Evolutionary conservation across 2,329 filamentous ascomycete species (phyloP).

Genomic region (Exophiala alcalophila): DNA sequence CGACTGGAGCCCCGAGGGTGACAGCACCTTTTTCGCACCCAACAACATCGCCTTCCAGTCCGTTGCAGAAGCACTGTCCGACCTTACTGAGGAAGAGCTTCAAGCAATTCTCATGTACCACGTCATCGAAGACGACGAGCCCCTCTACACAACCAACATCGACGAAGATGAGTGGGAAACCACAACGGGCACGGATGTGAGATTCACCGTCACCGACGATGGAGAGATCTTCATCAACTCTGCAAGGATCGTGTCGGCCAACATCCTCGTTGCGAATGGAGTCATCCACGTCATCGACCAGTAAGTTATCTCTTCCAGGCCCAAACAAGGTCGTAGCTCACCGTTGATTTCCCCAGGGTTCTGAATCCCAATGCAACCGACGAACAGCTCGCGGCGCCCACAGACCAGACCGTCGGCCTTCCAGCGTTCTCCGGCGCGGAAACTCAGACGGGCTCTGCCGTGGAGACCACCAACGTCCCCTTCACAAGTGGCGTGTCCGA

Average conservation of each 20-base stretch:
- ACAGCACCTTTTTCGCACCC: slow-evolving; percentile 65
- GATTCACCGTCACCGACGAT: slow-evolving; percentile 48
- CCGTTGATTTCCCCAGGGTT: no score
- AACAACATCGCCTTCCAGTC: slow-evolving; percentile 59
- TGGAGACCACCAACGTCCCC: no score
- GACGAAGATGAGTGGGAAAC: slow-evolving; percentile 39
- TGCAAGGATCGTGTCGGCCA: slow-evolving; percentile 49
- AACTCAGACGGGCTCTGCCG: no score
- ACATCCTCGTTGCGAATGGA: slow-evolving; percentile 54
- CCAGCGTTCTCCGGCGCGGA: no score
- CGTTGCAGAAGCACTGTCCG: slow-evolving; percentile 53
- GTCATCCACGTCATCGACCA: slow-evolving; percentile 60
- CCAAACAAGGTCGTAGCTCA: no score
- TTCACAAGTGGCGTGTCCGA: no score
- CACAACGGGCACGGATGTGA: slow-evolving; percentile 50
- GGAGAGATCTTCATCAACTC: slow-evolving; percentile 50
- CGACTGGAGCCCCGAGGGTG: slow-evolving; percentile 28
- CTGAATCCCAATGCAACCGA: no score
- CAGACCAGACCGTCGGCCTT: no score
- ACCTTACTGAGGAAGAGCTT: slow-evolving; percentile 50
- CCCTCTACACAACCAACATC: slow-evolving; percentile 54
- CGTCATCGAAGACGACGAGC: slow-evolving; percentile 52
- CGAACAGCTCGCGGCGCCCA: no score
- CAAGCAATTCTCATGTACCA: slow-evolving; percentile 61
- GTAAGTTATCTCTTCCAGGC: no score